Conservation (phyloP, 345 rosid genomes). For the Ricinus communis region DNA sequence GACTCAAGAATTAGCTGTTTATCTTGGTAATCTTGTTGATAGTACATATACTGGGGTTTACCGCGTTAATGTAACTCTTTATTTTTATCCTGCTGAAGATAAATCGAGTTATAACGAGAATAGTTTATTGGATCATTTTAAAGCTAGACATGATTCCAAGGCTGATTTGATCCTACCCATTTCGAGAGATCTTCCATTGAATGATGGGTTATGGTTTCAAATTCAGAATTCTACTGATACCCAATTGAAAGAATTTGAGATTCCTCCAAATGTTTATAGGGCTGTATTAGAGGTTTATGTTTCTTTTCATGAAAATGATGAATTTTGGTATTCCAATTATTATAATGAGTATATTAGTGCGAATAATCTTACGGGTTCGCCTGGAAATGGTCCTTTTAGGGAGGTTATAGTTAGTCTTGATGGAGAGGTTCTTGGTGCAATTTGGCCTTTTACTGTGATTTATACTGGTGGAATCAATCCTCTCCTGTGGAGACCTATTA, state of each 20-base stretch:
- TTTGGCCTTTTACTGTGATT: constrained; percentile 91
- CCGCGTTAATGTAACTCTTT: constrained; percentile 59
- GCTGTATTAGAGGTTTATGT: constrained; percentile 90
- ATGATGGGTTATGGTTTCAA: constrained; percentile 89
- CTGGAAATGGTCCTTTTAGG: constrained; percentile 91
- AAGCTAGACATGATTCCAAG: constrained; percentile 35
- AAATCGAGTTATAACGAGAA: constrained; percentile 9
- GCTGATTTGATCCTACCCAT: constrained; percentile 82
- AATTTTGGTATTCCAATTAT: constrained; percentile 74
- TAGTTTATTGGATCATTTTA: constrained; percentile 13
- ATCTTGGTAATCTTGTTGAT: constrained; percentile 65
- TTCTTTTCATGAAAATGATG: constrained; percentile 90
- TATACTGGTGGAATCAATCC: constrained; percentile 87
- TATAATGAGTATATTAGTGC: constrained; percentile 69
- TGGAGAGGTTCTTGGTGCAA: constrained; percentile 58
- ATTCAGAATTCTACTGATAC: constrained; percentile 48
- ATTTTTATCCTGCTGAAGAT: constrained; percentile 54
- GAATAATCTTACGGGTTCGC: constrained; percentile 43
- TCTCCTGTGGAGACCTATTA: constrained; percentile 79
- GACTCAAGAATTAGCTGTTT: constrained; percentile 59
- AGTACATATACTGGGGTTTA: constrained; percentile 74
- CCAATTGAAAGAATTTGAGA: constrained; percentile 46
- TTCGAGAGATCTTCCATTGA: constrained; percentile 58
- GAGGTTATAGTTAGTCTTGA: constrained; percentile 80
- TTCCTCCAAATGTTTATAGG: constrained; percentile 76